phyloP scores from a whole-genome alignment of 805 yeast species.

The Zygoascus tannicola region DNA sequence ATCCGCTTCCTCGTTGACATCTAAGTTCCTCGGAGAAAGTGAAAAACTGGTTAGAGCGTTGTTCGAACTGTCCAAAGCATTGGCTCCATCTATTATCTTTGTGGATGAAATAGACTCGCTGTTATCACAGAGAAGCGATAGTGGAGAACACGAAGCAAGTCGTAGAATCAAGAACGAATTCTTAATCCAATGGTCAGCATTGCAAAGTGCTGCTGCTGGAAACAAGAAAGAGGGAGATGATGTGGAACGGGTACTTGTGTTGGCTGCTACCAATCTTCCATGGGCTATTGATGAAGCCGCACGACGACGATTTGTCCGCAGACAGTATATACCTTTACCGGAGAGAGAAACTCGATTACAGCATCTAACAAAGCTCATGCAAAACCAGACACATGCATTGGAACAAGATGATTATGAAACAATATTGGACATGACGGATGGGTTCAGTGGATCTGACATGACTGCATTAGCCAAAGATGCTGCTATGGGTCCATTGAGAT shows the following conservation, averaged over 20 bases:
- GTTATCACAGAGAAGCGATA: conserved; percentile 68
- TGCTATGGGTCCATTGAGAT: conserved; percentile 94
- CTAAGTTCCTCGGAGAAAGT: conserved; percentile 77
- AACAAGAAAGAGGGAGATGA: conserved; percentile 41
- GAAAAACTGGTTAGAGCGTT: conserved; percentile 88
- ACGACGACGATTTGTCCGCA: conserved; percentile 78
- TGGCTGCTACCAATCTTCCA: conserved; percentile 93
- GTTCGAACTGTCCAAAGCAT: conserved; percentile 70
- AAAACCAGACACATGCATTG: conserved; percentile 64
- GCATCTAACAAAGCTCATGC: conserved; percentile 59
- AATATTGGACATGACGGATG: conserved; percentile 60
- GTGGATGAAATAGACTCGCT: conserved; percentile 94
- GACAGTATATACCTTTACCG: conserved; percentile 91
- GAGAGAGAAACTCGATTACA: conserved; percentile 70
- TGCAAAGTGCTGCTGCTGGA: conserved; percentile 81
- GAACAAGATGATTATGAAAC: conserved; percentile 51
- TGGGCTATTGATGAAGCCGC: conserved; percentile 99
- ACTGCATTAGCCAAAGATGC: conserved; percentile 94
- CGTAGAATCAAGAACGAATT: conserved; percentile 89
- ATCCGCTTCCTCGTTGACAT: conserved; percentile 81
- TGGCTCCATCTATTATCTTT: conserved; percentile 89
- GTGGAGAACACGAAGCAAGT: conserved; percentile 76
- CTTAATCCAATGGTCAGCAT: conserved; percentile 87
- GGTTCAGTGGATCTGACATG: conserved; percentile 87
- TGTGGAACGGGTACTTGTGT: conserved; percentile 64